Base-by-base conservation (phyloP, 768 basidiomycete genomes). In the Russula vinacea region DNA sequence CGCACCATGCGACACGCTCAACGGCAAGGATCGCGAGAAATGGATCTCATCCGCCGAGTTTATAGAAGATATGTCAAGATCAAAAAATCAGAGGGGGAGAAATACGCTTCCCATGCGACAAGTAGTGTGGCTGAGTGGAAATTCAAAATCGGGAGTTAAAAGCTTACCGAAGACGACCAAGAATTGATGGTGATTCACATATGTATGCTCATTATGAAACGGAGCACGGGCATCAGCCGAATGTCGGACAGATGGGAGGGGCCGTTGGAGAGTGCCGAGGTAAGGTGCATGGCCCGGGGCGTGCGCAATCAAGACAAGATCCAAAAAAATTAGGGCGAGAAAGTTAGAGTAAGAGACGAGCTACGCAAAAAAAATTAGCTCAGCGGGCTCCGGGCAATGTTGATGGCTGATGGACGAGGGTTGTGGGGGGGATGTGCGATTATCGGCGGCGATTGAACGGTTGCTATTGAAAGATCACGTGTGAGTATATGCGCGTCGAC, bases 1-100 rank as follows among this genome's bases (percentile, higher is more conserved):
- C 29, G 45, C 58, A 64, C 63, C 40, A 54, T 64, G 58, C 29
- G 56, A 64, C 62, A 56, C 40, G 26, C 26, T 33, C 40, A 17
- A n/a, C 40, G 22, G 35, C 16, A 53, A 39, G 2, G 24, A 58
- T 35, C 22, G 13, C 9, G 16, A 52, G 24, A 14, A 24, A 26
- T 32, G 16, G 37, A 52, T 52, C 40, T 45, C 24, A 17, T 45
- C 57, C 52, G 62, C 56, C 62, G 57, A 63, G 40, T 56, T 16
- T 50, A 24, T 40, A 55, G 47, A 49, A 56, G 49, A 22, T 33
- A 53, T 37, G 60, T 52, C 26, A 45, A 58, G 56, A 53, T 51
- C 55, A 37, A 24, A 39, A 22, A 11, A 13, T 32, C 19, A 8
- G 24, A 7, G 39, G 45, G 29, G 19, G 26, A 29, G 45, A 37